Evolutionary conservation across 225 moss, liverwort and hornwort genomes (phyloP), one percentile per base, ranked within the genome.

Genomic region (Physcomitrium patens): DNA sequence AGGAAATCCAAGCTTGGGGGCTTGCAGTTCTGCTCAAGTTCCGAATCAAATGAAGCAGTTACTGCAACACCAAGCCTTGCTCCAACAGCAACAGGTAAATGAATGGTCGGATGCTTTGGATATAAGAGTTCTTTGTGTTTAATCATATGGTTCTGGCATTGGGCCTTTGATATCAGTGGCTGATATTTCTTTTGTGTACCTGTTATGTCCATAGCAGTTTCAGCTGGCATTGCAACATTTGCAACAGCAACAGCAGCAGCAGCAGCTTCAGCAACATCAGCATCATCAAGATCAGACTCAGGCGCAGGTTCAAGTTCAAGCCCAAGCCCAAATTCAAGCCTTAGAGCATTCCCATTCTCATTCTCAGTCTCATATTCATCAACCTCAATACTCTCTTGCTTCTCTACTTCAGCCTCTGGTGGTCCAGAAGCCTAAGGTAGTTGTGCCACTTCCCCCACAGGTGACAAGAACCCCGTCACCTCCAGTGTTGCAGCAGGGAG

Each of bases 151-250:
- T 76, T 68, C 0, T 52, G 9, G 55, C 44, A 20, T 6, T 64
- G 63, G 56, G 23, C 26, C 10, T 60, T 65, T 27, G 31, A 44
- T 53, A 63, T 23, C 42, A 37, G 26, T 12, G 12, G 14, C 53
- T 65, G n/a, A 15, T 16, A 10, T 65, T 31, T 20, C 60, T 26
- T 61, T 7, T 60, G 51, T 52, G 10, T 2, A 18, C 43, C 70
- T 28, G 69, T 22, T 61, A 9, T 0, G 37, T 71, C 59, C 72
- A 23, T 46, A 83, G 63, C 89, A 84, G 52, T 77, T 88, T 61
- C 88, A 94, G 78, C 94, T 89, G 75, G 77, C 76, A 72, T 74
- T 87, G 28, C 82, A 86, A 75, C 91, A 90, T 51, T 55, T 78
- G 23, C 89, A 90, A 71, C 74, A 69, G 2, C 76, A 84, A 54